phyloP scores from a whole-genome alignment of 805 yeast genomes.

The Nakazawaea ishiwadae region DNA sequence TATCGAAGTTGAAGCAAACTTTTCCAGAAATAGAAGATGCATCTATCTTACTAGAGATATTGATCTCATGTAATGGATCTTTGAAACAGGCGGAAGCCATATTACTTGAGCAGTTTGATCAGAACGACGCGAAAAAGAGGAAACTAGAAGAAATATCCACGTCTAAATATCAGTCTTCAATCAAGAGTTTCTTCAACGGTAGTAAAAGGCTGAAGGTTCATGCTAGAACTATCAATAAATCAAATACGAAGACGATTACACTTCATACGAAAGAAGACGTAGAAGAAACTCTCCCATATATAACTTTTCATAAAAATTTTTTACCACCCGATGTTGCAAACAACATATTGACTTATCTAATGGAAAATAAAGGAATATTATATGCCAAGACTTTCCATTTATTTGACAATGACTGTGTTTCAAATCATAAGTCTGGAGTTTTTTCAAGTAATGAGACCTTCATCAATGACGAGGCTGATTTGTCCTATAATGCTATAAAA shows the following conservation, averaged over 20 bases:
- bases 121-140: slow-evolving; percentile 8
- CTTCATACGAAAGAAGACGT: slow-evolving; percentile 51
- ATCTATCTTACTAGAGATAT: slow-evolving; percentile 40
- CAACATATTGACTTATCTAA: slow-evolving; percentile 34
- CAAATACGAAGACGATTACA: slow-evolving; percentile 16
- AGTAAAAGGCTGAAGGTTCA: not conserved
- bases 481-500: slow-evolving; percentile 40
- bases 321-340: slow-evolving; percentile 49
- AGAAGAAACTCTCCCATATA: slow-evolving; percentile 43
- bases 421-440: slow-evolving; percentile 48
- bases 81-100: slow-evolving; percentile 34
- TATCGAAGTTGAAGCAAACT: slow-evolving; percentile 27
- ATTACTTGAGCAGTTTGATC: slow-evolving; percentile 30
- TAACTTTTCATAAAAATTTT: slow-evolving; percentile 44
- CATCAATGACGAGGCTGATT: slow-evolving; percentile 15
- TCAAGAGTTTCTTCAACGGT: slow-evolving; percentile 13
- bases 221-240: slow-evolving; percentile 4
- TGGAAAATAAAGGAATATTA: slow-evolving; percentile 37
- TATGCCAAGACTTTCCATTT: slow-evolving; percentile 46
- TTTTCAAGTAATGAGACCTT: slow-evolving; percentile 22
- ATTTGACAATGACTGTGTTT: slow-evolving; percentile 55
- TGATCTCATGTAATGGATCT: slow-evolving; percentile 52
- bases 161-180: slow-evolving; percentile 16
- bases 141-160: slow-evolving; percentile 2
- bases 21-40: slow-evolving; percentile 41